Evolutionary conservation across 2,329 filamentous ascomycete genomes (phyloP), one percentile per base, ranked within the genome.

Genomic region (Scedosporium apiospermum): DNA sequence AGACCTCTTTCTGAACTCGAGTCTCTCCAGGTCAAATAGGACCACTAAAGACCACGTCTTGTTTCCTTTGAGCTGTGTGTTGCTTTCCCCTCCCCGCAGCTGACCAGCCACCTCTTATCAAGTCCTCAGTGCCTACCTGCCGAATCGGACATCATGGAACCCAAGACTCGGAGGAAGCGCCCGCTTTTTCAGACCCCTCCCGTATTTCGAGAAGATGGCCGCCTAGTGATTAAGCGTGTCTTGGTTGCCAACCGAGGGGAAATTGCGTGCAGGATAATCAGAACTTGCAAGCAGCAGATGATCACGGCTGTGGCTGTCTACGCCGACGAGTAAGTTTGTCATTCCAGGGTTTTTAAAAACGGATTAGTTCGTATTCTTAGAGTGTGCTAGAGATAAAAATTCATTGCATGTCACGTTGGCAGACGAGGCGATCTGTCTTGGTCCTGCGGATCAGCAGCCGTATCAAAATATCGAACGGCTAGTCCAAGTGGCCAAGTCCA

Each of bases 231-330:
- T 18, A 58, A 58, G 57, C 57, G 57, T 41, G 30, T 58, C 12
- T 41, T 91, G 0, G 88, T 91, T 66, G 88, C 88, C 9, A 92
- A 91, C 69, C 80, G 89, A 66, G 89, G 88, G 65, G 88, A 91
- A 69, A 91, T 91, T 66, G 89, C 89, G 23, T 76, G 90, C 72
- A 83, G 89, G 63, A 88, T 91, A 46, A 84, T 87, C 65, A 78
- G 81, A 57, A 90, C 88, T 18, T 84, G 88, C 18, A 80, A 83
- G 16, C 80, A 85, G 65, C 82, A 88, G 69, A 86, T 87, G 27
- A 85, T 91, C 67, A 80, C 81, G 55, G 87, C 88, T 9, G 87
- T 88, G 3, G 88, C 88, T 0, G 79, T 91, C 59, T 91, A 90
- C 71, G 89, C 88, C 4, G 82, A 68, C 5, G 65, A 64, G 3